Conservation (phyloP, 1,284 basidiomycete genomes). For the Boletus putidus region DNA sequence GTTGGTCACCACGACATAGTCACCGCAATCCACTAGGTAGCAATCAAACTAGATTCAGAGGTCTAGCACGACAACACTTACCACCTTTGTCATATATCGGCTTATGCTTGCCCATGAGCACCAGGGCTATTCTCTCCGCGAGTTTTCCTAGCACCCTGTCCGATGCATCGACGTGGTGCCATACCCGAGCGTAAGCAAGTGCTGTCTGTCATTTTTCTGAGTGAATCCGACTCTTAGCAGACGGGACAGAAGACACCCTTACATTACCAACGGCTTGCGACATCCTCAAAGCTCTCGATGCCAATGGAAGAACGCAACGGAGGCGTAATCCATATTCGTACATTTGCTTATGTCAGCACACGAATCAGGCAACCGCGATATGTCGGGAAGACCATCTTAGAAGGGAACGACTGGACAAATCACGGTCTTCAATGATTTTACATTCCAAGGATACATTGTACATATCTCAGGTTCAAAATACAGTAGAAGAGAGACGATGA, state of each 20-base stretch:
- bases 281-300: slow-evolving; percentile 40
- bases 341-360: slow-evolving; percentile 6
- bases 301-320: not conserved
- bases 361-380: not conserved
- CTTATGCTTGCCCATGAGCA: slow-evolving; percentile 99
- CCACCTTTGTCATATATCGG: slow-evolving; percentile 93
- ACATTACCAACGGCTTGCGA: slow-evolving; percentile 71
- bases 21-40: slow-evolving; percentile 83
- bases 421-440: not conserved
- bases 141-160: slow-evolving; percentile 91
- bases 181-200: slow-evolving; percentile 89
- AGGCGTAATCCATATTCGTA: not conserved
- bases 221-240: not conserved
- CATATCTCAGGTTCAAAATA: not conserved
- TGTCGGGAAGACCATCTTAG: too few species aligned
- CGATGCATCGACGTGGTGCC: slow-evolving; percentile 94
- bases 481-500: not conserved
- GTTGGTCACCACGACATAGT: slow-evolving; percentile 97
- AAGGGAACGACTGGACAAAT: too few species aligned
- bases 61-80: slow-evolving; percentile 41
- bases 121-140: slow-evolving; percentile 89
- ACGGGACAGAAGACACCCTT: slow-evolving; percentile 32
- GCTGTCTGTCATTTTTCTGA: slow-evolving; percentile 63
- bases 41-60: not conserved
- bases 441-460: not conserved